These are phyloP conservation scores for Cladosporium sp. DNA, from an alignment of 2,329 filamentous ascomycete genomes.

Conservation along the genomic window DNA sequence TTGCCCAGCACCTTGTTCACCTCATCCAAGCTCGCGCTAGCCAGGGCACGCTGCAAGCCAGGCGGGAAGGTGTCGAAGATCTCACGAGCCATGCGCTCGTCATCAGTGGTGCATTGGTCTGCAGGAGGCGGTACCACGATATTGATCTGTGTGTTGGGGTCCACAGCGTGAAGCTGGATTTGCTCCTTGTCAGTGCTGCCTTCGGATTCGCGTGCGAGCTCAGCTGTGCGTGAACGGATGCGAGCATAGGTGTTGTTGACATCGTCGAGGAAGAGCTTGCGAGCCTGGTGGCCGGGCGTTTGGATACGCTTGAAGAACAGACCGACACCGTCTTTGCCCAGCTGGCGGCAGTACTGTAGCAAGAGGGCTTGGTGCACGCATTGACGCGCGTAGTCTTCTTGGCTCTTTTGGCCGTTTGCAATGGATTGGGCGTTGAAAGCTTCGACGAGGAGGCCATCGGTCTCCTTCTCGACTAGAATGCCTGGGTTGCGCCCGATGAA, in stretches of 20 bases:
- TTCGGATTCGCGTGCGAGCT: conserved; percentile 63
- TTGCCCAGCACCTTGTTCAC: conserved; percentile 83
- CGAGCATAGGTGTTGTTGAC: conserved; percentile 81
- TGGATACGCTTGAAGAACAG: conserved; percentile 97
- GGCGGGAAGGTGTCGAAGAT: conserved; percentile 82
- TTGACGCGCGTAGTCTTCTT: conserved; percentile 69
- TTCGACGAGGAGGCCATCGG: conserved; percentile 83
- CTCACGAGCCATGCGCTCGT: conserved; percentile 59
- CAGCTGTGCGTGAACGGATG: conserved; percentile 71
- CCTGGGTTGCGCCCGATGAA: conserved; percentile 77
- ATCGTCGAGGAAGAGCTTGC: conserved; percentile 87
- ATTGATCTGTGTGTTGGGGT: conserved; percentile 79
- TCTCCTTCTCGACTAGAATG: conserved; percentile 78
- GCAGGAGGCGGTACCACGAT: conserved; percentile 85
- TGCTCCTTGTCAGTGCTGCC: conserved; percentile 70
- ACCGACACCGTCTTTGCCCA: conserved; percentile 81
- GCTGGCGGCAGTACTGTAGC: conserved; percentile 87
- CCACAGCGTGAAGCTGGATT: conserved; percentile 92
- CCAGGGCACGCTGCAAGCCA: conserved; percentile 74
- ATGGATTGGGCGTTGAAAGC: conserved; percentile 86
- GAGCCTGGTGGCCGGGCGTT: conserved; percentile 81
- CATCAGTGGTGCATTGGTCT: conserved; percentile 60
- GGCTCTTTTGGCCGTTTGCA: conserved; percentile 46
- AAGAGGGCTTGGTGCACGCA: conserved; percentile 92
- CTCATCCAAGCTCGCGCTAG: conserved; percentile 83